Evolutionary conservation across 2,329 filamentous ascomycete genomes (phyloP).

Genomic region (Beauveria australis): DNA sequence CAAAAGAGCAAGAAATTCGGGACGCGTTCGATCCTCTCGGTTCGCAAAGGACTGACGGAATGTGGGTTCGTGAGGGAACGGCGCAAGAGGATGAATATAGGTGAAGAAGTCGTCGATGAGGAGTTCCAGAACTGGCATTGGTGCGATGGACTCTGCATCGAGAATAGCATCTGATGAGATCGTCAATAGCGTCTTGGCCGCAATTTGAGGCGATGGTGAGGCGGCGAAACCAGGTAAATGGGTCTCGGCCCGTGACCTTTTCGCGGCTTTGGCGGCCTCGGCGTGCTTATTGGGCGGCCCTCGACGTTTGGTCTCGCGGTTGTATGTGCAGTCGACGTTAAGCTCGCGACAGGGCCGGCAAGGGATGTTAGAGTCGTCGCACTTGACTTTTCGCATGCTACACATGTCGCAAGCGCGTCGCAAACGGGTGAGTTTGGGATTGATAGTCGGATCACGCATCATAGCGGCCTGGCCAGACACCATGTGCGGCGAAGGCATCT

Average conservation of each 20-base stretch:
- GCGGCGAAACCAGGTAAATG: constrained; percentile 14
- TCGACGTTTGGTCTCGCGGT: constrained; percentile 48
- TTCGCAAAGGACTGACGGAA: constrained; percentile 62
- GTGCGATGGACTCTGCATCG: constrained; percentile 62
- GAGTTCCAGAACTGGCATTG: constrained; percentile 57
- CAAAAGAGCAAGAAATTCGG: constrained; percentile 60
- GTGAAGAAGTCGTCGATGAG: constrained; percentile 78
- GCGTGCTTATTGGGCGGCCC: constrained; percentile 53
- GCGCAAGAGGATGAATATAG: constrained; percentile 68
- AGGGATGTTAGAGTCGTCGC: constrained; percentile 47
- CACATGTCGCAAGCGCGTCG: constrained; percentile 54
- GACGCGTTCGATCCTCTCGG: constrained; percentile 57
- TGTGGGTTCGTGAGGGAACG: constrained; percentile 71
- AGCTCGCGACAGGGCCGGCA: constrained; percentile 50
- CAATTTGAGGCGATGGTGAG: constrained; percentile 38
- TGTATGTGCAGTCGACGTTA: constrained; percentile 49
- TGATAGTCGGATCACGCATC: constrained; percentile 33
- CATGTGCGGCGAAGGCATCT: constrained; percentile 19
- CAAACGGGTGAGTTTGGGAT: constrained; percentile 46
- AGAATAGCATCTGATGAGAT: constrained; percentile 34
- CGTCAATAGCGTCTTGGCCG: constrained; percentile 41
- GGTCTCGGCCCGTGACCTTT: constrained; percentile 34
- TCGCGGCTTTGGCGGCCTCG: constrained; percentile 47
- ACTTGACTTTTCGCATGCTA: constrained; percentile 55
- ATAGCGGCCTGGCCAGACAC: constrained; percentile 12